Percentiles rank a stretch among this genome's conserved stretches.
These are phyloP conservation scores for Syzygium aromaticum DNA, from an alignment of 345 rosid genomes.

Conservation along the genomic window DNA sequence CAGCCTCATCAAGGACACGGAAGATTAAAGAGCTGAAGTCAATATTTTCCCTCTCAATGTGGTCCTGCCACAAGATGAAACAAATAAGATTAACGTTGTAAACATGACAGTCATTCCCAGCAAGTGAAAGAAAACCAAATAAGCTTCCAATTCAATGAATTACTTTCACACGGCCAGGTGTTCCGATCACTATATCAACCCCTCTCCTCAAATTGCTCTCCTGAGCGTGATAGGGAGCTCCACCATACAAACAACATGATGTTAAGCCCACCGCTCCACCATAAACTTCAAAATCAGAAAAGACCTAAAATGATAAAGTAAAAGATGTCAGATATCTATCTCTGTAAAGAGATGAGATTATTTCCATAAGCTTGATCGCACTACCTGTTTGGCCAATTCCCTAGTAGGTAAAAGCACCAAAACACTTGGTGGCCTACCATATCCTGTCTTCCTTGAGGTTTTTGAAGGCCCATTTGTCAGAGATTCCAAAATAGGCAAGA, in stretches of 20 bases:
- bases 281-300: slow-evolving; percentile 72
- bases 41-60: slow-evolving; percentile 64
- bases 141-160: not conserved
- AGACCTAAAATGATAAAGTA: slow-evolving; percentile 30
- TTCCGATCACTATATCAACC: slow-evolving; percentile 85
- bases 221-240: slow-evolving; percentile 59
- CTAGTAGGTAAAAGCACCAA: slow-evolving; percentile 91
- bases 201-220: slow-evolving; percentile 65
- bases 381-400: slow-evolving; percentile 91
- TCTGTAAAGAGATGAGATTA: not conserved
- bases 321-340: not conserved
- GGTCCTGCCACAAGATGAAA: slow-evolving; percentile 45
- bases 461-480: slow-evolving; percentile 62
- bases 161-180: slow-evolving; percentile 97
- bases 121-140: not conserved
- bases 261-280: slow-evolving; percentile 70
- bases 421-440: slow-evolving; percentile 84
- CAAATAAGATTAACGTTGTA: not conserved
- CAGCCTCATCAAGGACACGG: slow-evolving; percentile 98
- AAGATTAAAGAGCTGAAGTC: slow-evolving; percentile 59
- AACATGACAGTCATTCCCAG: not conserved
- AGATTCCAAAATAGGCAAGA: slow-evolving; percentile 90
- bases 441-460: slow-evolving; percentile 51
- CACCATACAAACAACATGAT: slow-evolving; percentile 90
- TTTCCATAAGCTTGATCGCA: not conserved